A percentile compares a stretch with the other conserved stretches of the same genome.
These are phyloP conservation scores for Kentomonas sorsogonicus DNA, from an alignment of 208 protist species.

Conservation along the genomic window DNA sequence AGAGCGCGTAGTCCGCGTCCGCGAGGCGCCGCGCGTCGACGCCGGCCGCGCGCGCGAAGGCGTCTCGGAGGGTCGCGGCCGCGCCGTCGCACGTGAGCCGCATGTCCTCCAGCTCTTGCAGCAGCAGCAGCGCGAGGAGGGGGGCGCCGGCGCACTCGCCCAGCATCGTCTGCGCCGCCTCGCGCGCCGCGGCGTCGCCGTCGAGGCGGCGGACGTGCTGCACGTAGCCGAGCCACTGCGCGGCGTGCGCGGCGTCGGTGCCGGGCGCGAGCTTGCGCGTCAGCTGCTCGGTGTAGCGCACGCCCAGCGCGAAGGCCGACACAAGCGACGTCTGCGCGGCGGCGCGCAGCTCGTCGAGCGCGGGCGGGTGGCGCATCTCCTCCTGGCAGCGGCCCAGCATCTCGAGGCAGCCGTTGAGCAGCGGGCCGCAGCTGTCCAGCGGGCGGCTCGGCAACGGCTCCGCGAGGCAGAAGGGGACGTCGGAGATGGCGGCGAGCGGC, in stretches of 20 bases:
- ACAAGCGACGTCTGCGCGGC: conserved; percentile 46
- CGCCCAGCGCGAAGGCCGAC: conserved; percentile 33
- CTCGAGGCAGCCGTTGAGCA: conserved; percentile 33
- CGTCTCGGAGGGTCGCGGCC: too few species aligned
- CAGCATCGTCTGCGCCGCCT: too few species aligned
- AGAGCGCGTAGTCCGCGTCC: too few species aligned
- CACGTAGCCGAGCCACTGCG: conserved; percentile 49
- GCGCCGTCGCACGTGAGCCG: too few species aligned
- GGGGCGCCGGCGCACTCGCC: too few species aligned
- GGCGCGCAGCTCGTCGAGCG: conserved; percentile 16
- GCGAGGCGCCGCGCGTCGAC: too few species aligned
- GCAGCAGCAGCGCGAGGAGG: too few species aligned
- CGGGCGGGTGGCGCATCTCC: conserved; percentile 18
- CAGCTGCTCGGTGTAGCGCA: conserved; percentile 37
- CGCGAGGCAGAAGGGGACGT: conserved; percentile 22
- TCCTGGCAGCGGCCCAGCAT: conserved; percentile 24
- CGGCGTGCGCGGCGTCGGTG: conserved; percentile 19
- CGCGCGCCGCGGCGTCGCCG: conserved; percentile 10
- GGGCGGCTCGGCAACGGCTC: conserved; percentile 18
- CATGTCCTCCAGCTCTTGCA: too few species aligned
- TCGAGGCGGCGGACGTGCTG: conserved; percentile 25
- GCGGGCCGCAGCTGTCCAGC: conserved; percentile 21
- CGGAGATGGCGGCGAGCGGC: conserved; percentile 62
- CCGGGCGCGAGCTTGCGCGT: conserved; percentile 20
- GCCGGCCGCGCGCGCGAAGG: too few species aligned